phyloP scores from a whole-genome alignment of 2,329 filamentous ascomycete genomes.

The Alternaria burnsii region DNA sequence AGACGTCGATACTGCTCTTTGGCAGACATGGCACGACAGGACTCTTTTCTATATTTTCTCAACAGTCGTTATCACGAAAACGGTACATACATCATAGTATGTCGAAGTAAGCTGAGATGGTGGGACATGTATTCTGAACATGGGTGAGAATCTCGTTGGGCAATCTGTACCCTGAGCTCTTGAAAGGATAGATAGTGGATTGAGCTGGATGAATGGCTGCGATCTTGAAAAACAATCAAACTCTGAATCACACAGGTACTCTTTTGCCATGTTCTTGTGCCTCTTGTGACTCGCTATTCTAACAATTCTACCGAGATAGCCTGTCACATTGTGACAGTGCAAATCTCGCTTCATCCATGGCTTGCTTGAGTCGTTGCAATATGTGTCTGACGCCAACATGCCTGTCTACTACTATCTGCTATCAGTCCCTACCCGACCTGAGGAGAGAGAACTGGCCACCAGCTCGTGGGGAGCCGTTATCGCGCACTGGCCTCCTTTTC shows the following conservation, averaged over 20 bases:
- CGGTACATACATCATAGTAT: conserved; percentile 9
- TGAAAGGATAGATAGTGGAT: conserved; percentile 22
- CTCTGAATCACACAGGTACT: background rate
- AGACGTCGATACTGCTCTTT: conserved; percentile 8
- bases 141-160: conserved; percentile 19
- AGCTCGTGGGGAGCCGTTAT: conserved; percentile 4
- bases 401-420: conserved; percentile 4
- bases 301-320: background rate
- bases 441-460: background rate
- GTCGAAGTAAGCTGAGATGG: conserved; percentile 10
- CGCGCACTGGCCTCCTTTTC: background rate
- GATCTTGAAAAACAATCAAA: conserved; percentile 23
- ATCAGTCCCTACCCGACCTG: background rate
- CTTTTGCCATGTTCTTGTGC: background rate
- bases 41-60: conserved; percentile 16
- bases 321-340: background rate
- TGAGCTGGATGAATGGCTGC: conserved; percentile 21
- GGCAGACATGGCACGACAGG: conserved; percentile 13
- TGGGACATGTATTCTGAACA: conserved; percentile 14
- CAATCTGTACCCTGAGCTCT: conserved; percentile 17
- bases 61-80: conserved; percentile 21
- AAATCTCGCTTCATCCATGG: conserved; percentile 9
- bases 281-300: background rate
- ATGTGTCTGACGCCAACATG: conserved; percentile 5
- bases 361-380: conserved; percentile 1